Percentiles rank a stretch among this genome's conserved stretches.
Conservation (phyloP, 805 yeast genomes). For the Starmerella scarabaei region DNA sequence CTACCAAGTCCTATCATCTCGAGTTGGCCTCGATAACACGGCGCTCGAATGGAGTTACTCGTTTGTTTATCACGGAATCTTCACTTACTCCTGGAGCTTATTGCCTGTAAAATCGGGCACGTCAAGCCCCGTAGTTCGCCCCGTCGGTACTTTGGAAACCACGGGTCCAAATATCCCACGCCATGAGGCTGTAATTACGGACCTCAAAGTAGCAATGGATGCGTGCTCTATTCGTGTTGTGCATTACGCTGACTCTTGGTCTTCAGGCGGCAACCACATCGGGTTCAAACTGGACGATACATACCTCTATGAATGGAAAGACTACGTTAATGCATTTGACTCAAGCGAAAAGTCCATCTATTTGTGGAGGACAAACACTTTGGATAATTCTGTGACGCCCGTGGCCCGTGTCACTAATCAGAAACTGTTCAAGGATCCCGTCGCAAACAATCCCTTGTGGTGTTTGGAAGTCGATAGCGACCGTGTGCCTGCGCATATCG, state of each 20-base stretch:
- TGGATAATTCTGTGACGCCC: conserved; percentile 4
- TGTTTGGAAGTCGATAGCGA: conserved; percentile 21
- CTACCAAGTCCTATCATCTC: conserved; percentile 17
- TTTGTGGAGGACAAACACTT: conserved; percentile 17
- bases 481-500: conserved; percentile 18
- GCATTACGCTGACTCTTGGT: conserved; percentile 13
- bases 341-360: conserved; percentile 9
- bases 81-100: conserved; percentile 23
- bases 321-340: conserved; percentile 10
- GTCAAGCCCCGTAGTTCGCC: conserved; percentile 14
- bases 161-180: conserved; percentile 7
- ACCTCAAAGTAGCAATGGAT: conserved; percentile 9
- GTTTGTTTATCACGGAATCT: conserved; percentile 20
- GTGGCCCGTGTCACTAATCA: conserved; percentile 17
- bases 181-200: conserved; percentile 18
- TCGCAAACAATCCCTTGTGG: conserved; percentile 18
- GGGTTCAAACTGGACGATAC: conserved; percentile 16
- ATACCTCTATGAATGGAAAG: conserved; percentile 19
- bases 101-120: conserved; percentile 6
- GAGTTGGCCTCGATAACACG: conserved; percentile 6
- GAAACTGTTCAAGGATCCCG: conserved; percentile 19
- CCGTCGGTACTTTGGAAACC: conserved; percentile 20
- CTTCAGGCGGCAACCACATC: conserved; percentile 8
- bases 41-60: conserved; percentile 14
- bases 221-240: conserved; percentile 6